Base-by-base conservation (phyloP, 352 stramenopile species). In the Pythium biforme region DNA sequence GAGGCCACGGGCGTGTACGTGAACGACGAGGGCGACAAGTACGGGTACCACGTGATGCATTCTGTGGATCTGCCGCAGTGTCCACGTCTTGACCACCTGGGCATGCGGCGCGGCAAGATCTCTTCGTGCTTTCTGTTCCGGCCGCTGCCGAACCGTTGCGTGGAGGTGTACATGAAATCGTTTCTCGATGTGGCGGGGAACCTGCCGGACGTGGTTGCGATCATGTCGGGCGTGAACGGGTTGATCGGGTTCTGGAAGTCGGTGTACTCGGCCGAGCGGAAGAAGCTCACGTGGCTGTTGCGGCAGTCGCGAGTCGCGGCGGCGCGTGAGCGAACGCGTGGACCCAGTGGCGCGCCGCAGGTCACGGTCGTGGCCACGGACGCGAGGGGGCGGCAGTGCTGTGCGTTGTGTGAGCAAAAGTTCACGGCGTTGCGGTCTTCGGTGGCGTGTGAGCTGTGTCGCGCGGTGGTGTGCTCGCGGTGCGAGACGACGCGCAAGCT, bases 1-100 rank as follows among this genome's bases (percentile, higher is more conserved):
- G 75, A 86, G 29, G 75, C 67, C 27, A 84, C 75, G 4, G 75
- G 77, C 20, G 66, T 82, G 20, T 58, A 69, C 19, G 50, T 66
- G 23, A 66, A 72, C 46, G 27, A 60, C 4, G 64, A 59, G 10
- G 76, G 78, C 9, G 66, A 82, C 9, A 57, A 69, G 45, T 73
- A 79, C 27, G 73, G 73, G 17, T 81, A 66, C 53, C 61, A 74
- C 26, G 51, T 74, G 22, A 61, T 73, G 54, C 73, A 81, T 46
- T 81, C 73, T 27, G 59, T 81, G 15, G 73, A 79, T 7, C 45
- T 75, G 43, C 65, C 62, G 0, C 23, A 61, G 39, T 66, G 52
- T 47, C 50, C 41, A 4, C 15, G 26, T 29, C 33, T 72, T 4
- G 11, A 25, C 20, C 43, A 49, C 17, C 22, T 48, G 11, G 52